phyloP scores from a whole-genome alignment of 352 stramenopile genomes.

The Globisporangium perplexum region DNA sequence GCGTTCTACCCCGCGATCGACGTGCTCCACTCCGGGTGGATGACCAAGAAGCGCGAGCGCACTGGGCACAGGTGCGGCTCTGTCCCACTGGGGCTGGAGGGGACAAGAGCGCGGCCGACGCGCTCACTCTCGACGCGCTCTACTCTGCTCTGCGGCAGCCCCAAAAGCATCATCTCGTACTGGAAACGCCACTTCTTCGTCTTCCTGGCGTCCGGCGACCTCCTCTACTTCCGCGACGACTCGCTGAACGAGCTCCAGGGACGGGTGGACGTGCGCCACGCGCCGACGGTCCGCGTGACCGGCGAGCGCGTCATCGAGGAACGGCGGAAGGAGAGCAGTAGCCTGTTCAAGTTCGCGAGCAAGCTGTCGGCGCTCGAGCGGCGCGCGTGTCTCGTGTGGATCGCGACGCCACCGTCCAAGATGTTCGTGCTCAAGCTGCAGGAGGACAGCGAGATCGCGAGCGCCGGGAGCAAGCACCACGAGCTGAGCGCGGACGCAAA shows the following conservation, averaged over 20 bases:
- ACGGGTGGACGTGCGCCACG: slow-evolving; percentile 70
- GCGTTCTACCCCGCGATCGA: slow-evolving; percentile 74
- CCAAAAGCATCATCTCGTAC: slow-evolving; percentile 80
- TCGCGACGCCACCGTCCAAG: slow-evolving; percentile 75
- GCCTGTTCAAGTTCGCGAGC: slow-evolving; percentile 57
- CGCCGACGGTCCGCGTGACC: slow-evolving; percentile 71
- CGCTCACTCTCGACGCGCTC: no score
- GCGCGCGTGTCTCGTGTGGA: slow-evolving; percentile 74
- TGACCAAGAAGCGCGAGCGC: slow-evolving; percentile 70
- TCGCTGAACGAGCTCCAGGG: slow-evolving; percentile 64
- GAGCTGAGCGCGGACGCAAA: slow-evolving; percentile 63
- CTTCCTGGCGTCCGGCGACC: slow-evolving; percentile 62
- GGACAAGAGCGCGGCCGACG: no score
- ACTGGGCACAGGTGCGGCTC: slow-evolving; percentile 54
- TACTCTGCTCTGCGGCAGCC: slow-evolving; percentile 8
- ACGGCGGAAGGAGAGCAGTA: slow-evolving; percentile 56
- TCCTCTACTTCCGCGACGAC: slow-evolving; percentile 79
- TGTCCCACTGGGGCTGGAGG: no score
- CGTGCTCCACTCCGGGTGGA: slow-evolving; percentile 59
- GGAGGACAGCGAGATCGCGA: slow-evolving; percentile 46
- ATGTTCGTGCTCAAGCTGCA: slow-evolving; percentile 81
- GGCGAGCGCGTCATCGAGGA: slow-evolving; percentile 69
- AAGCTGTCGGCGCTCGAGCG: slow-evolving; percentile 53
- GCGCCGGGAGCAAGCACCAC: slow-evolving; percentile 16
- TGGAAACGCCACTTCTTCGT: slow-evolving; percentile 84